A percentile compares a stretch with the other conserved stretches of the same genome.
phyloP scores from a whole-genome alignment of 495 filamentous ascomycete genomes.

The Corynascus novoguineensis region DNA sequence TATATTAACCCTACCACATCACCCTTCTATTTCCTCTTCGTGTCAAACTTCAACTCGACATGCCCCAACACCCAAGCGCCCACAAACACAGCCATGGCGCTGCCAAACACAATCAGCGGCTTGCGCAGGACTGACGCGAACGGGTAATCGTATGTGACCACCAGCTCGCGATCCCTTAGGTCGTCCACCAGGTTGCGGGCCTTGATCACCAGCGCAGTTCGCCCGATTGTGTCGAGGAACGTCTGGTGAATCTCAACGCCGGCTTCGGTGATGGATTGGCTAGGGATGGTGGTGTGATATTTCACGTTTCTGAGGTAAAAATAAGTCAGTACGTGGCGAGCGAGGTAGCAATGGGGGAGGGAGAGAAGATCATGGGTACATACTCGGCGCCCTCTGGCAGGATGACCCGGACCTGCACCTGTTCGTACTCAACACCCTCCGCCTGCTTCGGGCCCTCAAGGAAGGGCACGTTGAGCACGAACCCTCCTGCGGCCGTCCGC shows the following conservation, averaged over 20 bases:
- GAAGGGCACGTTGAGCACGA: slow-evolving; percentile 92
- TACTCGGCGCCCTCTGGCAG: slow-evolving; percentile 89
- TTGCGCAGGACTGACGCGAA: slow-evolving; percentile 72
- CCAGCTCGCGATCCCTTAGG: slow-evolving; percentile 67
- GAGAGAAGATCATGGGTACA: too few species aligned
- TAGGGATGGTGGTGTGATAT: slow-evolving; percentile 58
- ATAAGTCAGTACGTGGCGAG: neutral
- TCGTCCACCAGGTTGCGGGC: slow-evolving; percentile 87
- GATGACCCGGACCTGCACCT: slow-evolving; percentile 72
- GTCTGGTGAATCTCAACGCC: slow-evolving; percentile 52
- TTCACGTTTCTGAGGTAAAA: slow-evolving; percentile 54
- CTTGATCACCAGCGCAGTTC: slow-evolving; percentile 73
- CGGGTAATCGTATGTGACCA: slow-evolving; percentile 87
- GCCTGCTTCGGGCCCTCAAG: slow-evolving; percentile 80
- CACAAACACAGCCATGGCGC: slow-evolving; percentile 66
- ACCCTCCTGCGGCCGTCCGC: slow-evolving; percentile 55
- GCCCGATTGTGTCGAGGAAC: slow-evolving; percentile 90
- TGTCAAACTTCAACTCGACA: slow-evolving; percentile 54
- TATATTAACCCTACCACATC: slow-evolving; percentile 12
- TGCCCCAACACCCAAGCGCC: slow-evolving; percentile 70
- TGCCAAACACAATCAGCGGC: slow-evolving; percentile 75
- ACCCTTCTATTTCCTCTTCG: slow-evolving; percentile 27
- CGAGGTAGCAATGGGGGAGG: slow-evolving; percentile 21
- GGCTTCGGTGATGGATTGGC: slow-evolving; percentile 54
- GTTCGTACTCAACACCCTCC: slow-evolving; percentile 81